These are phyloP conservation scores for Albugo laibachii DNA, from an alignment of 352 stramenopile species.

Conservation along the genomic window DNA sequence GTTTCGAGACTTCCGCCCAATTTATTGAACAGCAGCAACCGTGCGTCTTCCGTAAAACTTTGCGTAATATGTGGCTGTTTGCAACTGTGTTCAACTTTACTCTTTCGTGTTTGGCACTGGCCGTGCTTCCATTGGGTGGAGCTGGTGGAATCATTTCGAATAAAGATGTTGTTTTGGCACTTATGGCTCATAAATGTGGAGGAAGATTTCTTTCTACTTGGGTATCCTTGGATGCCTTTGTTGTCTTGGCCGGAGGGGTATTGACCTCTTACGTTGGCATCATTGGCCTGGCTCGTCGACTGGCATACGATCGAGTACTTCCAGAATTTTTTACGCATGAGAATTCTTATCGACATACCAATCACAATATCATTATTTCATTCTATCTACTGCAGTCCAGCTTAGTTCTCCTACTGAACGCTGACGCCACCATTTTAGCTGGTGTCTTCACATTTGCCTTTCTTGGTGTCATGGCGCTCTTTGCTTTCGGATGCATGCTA, in stretches of 20 bases:
- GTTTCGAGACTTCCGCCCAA: conserved; percentile 81
- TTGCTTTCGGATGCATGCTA: conserved; percentile 79
- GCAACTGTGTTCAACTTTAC: conserved; percentile 78
- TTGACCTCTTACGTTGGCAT: conserved; percentile 83
- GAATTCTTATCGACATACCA: conserved; percentile 63
- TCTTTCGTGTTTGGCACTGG: conserved; percentile 63
- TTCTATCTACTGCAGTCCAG: conserved; percentile 56
- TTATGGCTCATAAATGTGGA: conserved; percentile 32
- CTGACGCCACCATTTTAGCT: conserved; percentile 61
- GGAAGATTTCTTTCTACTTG: conserved; percentile 41
- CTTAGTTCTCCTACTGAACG: conserved; percentile 57
- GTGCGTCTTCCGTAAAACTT: conserved; percentile 61
- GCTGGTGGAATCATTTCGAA: conserved; percentile 35
- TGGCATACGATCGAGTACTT: conserved; percentile 57
- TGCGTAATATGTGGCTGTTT: conserved; percentile 73
- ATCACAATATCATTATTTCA: conserved; percentile 66
- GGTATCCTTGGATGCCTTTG: conserved; percentile 75
- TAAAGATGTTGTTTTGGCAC: conserved; percentile 52
- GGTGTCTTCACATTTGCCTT: conserved; percentile 87
- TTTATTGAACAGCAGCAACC: conserved; percentile 81
- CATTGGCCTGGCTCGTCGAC: conserved; percentile 53
- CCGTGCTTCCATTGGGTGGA: conserved; percentile 46
- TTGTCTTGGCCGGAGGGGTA: conserved; percentile 72
- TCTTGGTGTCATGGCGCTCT: conserved; percentile 81
- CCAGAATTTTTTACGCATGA: conserved; percentile 30